Evolutionary conservation across 208 protist species (phyloP).

Genomic region (Crithidia thermophila): DNA sequence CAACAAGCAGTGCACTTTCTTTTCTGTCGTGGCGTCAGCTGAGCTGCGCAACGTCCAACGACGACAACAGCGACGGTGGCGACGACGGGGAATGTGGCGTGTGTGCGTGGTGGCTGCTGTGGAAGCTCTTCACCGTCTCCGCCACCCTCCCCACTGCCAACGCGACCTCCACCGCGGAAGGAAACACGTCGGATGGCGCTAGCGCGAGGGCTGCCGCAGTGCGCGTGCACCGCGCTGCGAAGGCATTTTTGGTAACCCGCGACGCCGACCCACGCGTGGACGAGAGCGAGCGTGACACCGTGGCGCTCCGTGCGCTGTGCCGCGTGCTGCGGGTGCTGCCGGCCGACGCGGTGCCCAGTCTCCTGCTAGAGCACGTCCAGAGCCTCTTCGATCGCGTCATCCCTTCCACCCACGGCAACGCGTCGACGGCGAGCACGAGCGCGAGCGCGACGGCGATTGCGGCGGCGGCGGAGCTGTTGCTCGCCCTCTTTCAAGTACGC

Average conservation of each 20-base stretch:
- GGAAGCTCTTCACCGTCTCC: slow-evolving; percentile 14
- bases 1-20: too few relatives aligned
- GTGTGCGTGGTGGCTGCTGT: slow-evolving; percentile 33
- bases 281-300: not conserved
- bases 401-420: not conserved
- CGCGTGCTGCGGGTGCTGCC: slow-evolving; percentile 7
- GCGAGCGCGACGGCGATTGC: not conserved
- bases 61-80: not conserved
- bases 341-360: slow-evolving; percentile 8
- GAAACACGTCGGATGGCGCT: too few relatives aligned
- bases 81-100: slow-evolving; percentile 1
- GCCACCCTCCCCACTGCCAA: too few relatives aligned
- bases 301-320: slow-evolving; percentile 8
- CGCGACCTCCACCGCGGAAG: too few relatives aligned
- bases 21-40: not conserved
- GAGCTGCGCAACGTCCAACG: not conserved
- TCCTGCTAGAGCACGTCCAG: slow-evolving; percentile 16
- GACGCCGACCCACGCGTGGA: not conserved
- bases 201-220: not conserved
- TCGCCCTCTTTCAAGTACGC: slow-evolving; percentile 17
- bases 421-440: not conserved
- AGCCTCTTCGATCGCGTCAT: slow-evolving; percentile 7
- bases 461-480: slow-evolving; percentile 15
- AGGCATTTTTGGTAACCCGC: not conserved
- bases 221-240: not conserved